Percentiles rank a stretch among this genome's conserved stretches.
These are phyloP conservation scores for Chaetomium olivaceum DNA, from an alignment of 2,329 filamentous ascomycete genomes.

Conservation along the genomic window DNA sequence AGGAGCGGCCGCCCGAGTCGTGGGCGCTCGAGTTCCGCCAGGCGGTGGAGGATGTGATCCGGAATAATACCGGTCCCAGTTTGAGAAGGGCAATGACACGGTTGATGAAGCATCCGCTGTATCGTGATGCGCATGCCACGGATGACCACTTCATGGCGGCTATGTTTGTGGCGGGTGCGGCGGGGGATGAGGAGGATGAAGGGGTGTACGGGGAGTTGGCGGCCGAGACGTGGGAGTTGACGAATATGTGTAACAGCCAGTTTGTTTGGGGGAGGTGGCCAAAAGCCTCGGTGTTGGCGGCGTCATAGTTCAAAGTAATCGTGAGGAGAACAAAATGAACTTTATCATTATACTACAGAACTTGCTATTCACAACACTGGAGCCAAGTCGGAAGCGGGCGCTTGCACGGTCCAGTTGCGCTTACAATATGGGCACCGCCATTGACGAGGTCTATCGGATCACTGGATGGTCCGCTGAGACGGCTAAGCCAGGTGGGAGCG, in stretches of 20 bases:
- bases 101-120: neutral
- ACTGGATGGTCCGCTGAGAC: no score
- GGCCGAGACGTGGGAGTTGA: constrained; percentile 16
- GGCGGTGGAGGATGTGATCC: constrained; percentile 32
- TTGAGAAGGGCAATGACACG: neutral
- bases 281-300: neutral
- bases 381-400: no score
- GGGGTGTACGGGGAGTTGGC: constrained; percentile 4
- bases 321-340: neutral
- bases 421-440: no score
- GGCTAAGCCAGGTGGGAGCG: no score
- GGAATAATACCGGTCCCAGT: neutral
- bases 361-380: no score
- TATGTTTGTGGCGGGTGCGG: constrained; percentile 8
- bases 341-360: neutral
- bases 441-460: no score
- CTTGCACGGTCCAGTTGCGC: no score
- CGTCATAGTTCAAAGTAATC: neutral
- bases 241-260: constrained; percentile 18
- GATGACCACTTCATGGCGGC: constrained; percentile 18
- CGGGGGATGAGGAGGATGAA: constrained; percentile 16
- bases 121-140: constrained; percentile 9
- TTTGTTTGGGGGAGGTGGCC: constrained; percentile 15
- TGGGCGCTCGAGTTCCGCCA: constrained; percentile 68
- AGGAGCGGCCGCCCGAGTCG: constrained; percentile 57